Conservation (phyloP, 345 rosid genomes). For the Citrus sp. region DNA sequence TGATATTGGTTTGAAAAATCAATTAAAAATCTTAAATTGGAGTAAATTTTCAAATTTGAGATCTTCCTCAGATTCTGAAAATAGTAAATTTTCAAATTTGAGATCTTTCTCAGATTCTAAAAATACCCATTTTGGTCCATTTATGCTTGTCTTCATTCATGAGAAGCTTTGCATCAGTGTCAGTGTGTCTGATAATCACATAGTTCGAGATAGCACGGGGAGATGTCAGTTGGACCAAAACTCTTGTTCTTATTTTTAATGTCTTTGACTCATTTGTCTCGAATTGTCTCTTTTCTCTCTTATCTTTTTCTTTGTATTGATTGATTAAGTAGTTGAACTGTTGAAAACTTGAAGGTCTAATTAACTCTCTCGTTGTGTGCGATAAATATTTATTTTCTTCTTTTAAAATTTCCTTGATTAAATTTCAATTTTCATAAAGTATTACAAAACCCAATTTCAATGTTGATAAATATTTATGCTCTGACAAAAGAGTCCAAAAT, state of each 20-base stretch:
- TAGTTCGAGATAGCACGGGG: conserved; percentile 31
- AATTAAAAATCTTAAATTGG: neutral
- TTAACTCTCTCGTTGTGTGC: too few species aligned
- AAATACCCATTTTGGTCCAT: neutral
- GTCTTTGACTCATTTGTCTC: conserved; percentile 21
- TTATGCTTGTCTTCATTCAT: neutral
- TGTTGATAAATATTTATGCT: too few species aligned
- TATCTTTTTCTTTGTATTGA: too few species aligned
- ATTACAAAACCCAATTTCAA: too few species aligned
- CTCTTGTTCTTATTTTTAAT: conserved; percentile 11
- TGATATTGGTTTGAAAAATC: too few species aligned
- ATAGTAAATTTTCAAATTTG: neutral
- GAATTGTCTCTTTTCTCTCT: neutral
- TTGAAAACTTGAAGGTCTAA: too few species aligned
- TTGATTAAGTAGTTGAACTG: too few species aligned
- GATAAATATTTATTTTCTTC: too few species aligned
- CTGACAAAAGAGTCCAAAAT: too few species aligned
- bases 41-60: neutral
- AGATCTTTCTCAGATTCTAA: neutral
- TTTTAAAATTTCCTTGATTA: too few species aligned
- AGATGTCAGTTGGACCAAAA: conserved; percentile 27
- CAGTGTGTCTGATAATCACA: conserved; percentile 10
- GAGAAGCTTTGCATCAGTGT: neutral
- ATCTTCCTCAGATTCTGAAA: neutral
- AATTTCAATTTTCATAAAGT: too few species aligned